Evolutionary conservation across 768 basidiomycete species (phyloP), one percentile per base, ranked within the genome.

Genomic region (Sistotremastrum niveocremeum): DNA sequence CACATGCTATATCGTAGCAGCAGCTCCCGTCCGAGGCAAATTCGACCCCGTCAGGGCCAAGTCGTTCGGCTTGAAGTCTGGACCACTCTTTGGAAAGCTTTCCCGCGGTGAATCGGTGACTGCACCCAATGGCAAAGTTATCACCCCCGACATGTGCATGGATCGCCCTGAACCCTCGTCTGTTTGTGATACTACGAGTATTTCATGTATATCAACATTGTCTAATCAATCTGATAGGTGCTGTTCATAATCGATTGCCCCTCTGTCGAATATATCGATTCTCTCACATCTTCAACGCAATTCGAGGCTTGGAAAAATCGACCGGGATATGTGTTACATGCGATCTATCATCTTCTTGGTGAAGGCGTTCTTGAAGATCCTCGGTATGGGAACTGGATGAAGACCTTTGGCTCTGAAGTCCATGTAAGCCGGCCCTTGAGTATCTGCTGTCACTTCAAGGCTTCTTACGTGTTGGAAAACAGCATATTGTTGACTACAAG

Each of bases 401-500:
- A 66, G 31, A 65, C 67, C 0, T 89, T 91, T 54, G 71, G 73
- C 3, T 54, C 71, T 4, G 62, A 71, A 31, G 71, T 72, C 5
- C 67, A 84, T 54, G 84, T 94, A 54, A 40, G 77, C 65, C 6
- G 12, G 39, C 37, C 9, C 42, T 34, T 42, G 37, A 30, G 34
- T 36, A 36, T 32, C 39, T 20, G 7, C 12, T 4, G 7, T 6
- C n/a, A n/a, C 5, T 39, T 31, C 37, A 42, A 31, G 35, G 49
- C 36, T 49, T 45, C 4, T 45, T 46, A 2, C 45, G 42, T 37
- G 40, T 45, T 11, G 3, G 20, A 20, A 20, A 1, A 20, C 55
- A 94, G 86, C 89, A 95, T 53, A 51, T 87, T 3, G 65, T 95
- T 20, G 72, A 86, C 5, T 80, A 85, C 5, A 68, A 73, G 31